Conservation (phyloP, 495 filamentous ascomycete species). For the Staphylotrichum longicolle region DNA sequence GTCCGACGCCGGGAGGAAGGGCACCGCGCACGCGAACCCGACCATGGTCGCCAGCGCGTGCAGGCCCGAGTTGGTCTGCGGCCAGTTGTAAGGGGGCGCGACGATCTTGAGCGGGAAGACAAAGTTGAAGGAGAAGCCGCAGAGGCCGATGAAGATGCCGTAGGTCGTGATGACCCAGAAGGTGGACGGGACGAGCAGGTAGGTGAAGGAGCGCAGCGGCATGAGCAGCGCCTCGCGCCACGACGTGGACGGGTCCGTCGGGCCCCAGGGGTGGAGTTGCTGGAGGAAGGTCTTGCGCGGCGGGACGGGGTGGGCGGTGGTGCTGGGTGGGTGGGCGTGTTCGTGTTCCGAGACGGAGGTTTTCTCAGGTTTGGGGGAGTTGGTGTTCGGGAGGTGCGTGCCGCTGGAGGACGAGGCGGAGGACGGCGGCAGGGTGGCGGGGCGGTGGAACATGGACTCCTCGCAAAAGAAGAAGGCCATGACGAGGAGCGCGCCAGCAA, state of each 20-base stretch:
- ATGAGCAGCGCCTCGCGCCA: conserved; percentile 44
- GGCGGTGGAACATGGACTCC: conserved; percentile 55
- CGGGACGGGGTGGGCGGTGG: conserved; percentile 17
- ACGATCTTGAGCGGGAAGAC: conserved; percentile 65
- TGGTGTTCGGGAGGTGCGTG: background rate
- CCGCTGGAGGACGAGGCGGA: conserved; percentile 9
- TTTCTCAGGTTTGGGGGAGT: conserved; percentile 6
- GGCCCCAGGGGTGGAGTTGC: conserved; percentile 44
- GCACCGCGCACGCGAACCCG: conserved; percentile 53
- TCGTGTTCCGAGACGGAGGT: too few species aligned
- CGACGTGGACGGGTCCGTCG: conserved; percentile 38
- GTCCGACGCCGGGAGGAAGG: conserved; percentile 52
- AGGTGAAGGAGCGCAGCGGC: conserved; percentile 52
- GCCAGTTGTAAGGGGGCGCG: conserved; percentile 42
- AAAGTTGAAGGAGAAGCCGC: conserved; percentile 41
- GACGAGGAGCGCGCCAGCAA: conserved; percentile 54
- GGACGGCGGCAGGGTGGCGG: conserved; percentile 12
- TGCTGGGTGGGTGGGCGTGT: conserved; percentile 20
- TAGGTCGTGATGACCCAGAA: conserved; percentile 56
- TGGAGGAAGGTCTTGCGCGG: conserved; percentile 42
- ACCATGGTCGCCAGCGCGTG: conserved; percentile 54
- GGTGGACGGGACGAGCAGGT: conserved; percentile 54
- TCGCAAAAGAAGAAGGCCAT: conserved; percentile 37
- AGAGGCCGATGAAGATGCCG: conserved; percentile 39
- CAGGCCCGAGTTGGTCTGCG: conserved; percentile 54